Conservation (phyloP, 331 rosid genomes). For the Pyrus hybrid region DNA sequence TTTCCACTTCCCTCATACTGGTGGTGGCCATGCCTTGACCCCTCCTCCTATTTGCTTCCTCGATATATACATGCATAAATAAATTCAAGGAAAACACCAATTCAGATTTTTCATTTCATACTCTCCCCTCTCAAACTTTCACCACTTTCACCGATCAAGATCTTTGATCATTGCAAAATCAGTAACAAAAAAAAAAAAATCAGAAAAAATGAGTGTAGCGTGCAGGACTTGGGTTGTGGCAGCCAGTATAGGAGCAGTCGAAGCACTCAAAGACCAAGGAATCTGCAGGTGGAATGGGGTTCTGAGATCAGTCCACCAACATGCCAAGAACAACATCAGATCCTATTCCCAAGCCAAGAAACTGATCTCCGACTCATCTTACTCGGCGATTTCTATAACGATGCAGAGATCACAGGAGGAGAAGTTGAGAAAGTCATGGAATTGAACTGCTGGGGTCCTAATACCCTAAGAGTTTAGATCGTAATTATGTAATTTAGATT, state of each 20-base stretch:
- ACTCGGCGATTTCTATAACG: constrained; percentile 30
- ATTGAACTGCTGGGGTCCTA: constrained; percentile 67
- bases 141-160: neutral
- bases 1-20: neutral
- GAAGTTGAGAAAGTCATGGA: constrained; percentile 55
- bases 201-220: constrained; percentile 28
- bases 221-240: constrained; percentile 80
- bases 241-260: constrained; percentile 56
- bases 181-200: no score
- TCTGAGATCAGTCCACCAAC: constrained; percentile 53
- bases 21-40: neutral
- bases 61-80: neutral
- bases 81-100: neutral
- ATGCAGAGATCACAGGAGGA: constrained; percentile 42
- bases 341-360: constrained; percentile 47
- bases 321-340: constrained; percentile 54
- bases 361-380: constrained; percentile 24
- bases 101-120: neutral
- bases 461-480: constrained; percentile 40
- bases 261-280: constrained; percentile 87
- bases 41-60: neutral
- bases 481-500: neutral
- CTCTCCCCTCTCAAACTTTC: neutral
- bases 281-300: constrained; percentile 72
- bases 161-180: neutral